These are phyloP conservation scores for Porpolomopsis calyptriformis DNA, from an alignment of 768 basidiomycete species.

Conservation along the genomic window DNA sequence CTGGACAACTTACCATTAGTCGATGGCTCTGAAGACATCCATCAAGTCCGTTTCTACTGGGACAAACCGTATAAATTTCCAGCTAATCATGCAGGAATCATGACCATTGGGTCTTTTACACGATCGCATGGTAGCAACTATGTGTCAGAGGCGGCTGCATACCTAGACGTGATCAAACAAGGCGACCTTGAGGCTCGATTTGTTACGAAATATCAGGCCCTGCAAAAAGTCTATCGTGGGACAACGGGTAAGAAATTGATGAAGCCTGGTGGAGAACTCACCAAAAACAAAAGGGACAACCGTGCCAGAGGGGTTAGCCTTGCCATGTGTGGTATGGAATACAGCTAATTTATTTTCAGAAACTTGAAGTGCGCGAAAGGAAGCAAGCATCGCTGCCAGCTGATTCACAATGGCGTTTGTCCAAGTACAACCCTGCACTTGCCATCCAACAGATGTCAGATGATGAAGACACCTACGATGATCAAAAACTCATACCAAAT, in stretches of 20 bases:
- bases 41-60: neutral
- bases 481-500: neutral
- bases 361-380: slow-evolving; percentile 6
- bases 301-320: neutral
- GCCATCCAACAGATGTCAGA: slow-evolving; percentile 11
- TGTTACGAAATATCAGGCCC: neutral
- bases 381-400: slow-evolving; percentile 5
- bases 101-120: neutral
- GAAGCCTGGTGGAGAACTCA: neutral
- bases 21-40: neutral
- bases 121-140: neutral
- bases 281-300: neutral
- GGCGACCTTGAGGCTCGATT: neutral
- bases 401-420: slow-evolving; percentile 1
- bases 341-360: slow-evolving; percentile 7
- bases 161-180: neutral
- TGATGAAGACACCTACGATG: slow-evolving; percentile 12
- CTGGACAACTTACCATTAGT: neutral
- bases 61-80: neutral
- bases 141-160: neutral
- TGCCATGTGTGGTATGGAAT: neutral
- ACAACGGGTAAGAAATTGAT: neutral
- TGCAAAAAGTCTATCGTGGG: neutral
- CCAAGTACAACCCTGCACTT: slow-evolving; percentile 12
- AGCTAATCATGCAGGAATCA: neutral